Evolutionary conservation across 768 basidiomycete species (phyloP).

Genomic region (Pluteus cervinus): DNA sequence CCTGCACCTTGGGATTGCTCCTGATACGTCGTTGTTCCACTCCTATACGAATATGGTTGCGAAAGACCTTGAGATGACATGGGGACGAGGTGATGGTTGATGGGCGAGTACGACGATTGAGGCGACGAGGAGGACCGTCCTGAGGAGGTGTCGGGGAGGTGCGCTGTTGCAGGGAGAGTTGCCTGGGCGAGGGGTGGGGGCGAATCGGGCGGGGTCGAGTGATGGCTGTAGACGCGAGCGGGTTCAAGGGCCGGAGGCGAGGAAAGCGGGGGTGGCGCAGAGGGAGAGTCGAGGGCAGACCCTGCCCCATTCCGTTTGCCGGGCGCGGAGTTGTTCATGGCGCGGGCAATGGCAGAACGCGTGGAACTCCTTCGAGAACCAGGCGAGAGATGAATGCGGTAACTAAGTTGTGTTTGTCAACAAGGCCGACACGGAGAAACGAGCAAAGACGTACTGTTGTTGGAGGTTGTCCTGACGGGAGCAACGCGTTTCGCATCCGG

Average conservation of each 20-base stretch:
- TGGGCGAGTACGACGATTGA: slow-evolving; percentile 34
- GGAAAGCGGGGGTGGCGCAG: slow-evolving; percentile 24
- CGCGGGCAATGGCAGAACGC: slow-evolving; percentile 50
- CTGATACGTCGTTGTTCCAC: slow-evolving; percentile 37
- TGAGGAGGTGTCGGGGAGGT: slow-evolving; percentile 27
- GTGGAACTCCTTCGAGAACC: slow-evolving; percentile 68
- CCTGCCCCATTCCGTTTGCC: slow-evolving; percentile 23
- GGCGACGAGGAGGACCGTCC: slow-evolving; percentile 42
- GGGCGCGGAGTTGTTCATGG: slow-evolving; percentile 19
- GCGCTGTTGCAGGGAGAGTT: slow-evolving; percentile 36
- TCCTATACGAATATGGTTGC: slow-evolving; percentile 30
- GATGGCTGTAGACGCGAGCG: slow-evolving; percentile 28
- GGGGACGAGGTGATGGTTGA: slow-evolving; percentile 18
- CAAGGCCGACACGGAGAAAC: not conserved
- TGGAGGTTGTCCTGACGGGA: slow-evolving; percentile 86
- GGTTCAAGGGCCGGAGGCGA: slow-evolving; percentile 42
- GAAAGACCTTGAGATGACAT: slow-evolving; percentile 17
- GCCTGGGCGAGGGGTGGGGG: slow-evolving; percentile 51
- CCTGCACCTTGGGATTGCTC: slow-evolving; percentile 32
- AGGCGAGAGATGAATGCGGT: slow-evolving; percentile 77
- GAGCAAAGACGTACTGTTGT: slow-evolving; percentile 39
- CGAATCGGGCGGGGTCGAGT: slow-evolving; percentile 45
- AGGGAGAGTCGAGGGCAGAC: slow-evolving; percentile 18
- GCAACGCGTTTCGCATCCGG: slow-evolving; percentile 90
- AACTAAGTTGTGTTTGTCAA: slow-evolving; percentile 32